Evolutionary conservation across 805 yeast genomes (phyloP).

Genomic region (Torulaspora quercuum): DNA sequence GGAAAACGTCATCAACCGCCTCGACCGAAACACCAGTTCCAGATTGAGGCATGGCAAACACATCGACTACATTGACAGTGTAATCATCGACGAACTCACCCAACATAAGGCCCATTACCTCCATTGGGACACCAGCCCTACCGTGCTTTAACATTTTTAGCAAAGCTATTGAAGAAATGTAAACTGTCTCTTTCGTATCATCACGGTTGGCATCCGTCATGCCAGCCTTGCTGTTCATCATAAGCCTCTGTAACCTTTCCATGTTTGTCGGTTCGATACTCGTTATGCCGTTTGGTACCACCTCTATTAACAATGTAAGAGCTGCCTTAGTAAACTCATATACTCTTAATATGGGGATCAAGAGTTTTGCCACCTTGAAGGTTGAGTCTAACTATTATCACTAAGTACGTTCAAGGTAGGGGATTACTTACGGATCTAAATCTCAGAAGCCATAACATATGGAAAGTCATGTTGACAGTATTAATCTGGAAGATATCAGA

Average conservation of each 20-base stretch:
- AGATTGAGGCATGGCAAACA: slow-evolving; percentile 98
- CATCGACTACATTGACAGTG: slow-evolving; percentile 95
- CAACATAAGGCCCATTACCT: slow-evolving; percentile 95
- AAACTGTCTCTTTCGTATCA: slow-evolving; percentile 94
- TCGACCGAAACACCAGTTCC: slow-evolving; percentile 99
- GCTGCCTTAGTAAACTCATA: too few species aligned
- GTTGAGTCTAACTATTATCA: too few species aligned
- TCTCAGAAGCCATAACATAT: too few species aligned
- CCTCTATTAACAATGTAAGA: too few species aligned
- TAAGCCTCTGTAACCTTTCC: slow-evolving; percentile 44
- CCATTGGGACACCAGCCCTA: slow-evolving; percentile 86
- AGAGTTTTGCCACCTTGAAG: too few species aligned
- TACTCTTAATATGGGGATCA: too few species aligned
- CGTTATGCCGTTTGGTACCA: too few species aligned
- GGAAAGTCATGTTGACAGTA: too few species aligned
- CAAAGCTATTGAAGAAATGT: slow-evolving; percentile 91
- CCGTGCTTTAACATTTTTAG: slow-evolving; percentile 97
- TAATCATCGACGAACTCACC: slow-evolving; percentile 98
- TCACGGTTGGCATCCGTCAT: slow-evolving; percentile 74
- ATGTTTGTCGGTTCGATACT: too few species aligned
- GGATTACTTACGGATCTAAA: too few species aligned
- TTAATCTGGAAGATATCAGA: too few species aligned
- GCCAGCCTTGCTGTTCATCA: slow-evolving; percentile 41
- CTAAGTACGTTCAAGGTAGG: too few species aligned
- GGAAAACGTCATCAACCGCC: slow-evolving; percentile 98